Conservation (phyloP, 192 early-diverging fungal species). For the Coemansia sp. region DNA sequence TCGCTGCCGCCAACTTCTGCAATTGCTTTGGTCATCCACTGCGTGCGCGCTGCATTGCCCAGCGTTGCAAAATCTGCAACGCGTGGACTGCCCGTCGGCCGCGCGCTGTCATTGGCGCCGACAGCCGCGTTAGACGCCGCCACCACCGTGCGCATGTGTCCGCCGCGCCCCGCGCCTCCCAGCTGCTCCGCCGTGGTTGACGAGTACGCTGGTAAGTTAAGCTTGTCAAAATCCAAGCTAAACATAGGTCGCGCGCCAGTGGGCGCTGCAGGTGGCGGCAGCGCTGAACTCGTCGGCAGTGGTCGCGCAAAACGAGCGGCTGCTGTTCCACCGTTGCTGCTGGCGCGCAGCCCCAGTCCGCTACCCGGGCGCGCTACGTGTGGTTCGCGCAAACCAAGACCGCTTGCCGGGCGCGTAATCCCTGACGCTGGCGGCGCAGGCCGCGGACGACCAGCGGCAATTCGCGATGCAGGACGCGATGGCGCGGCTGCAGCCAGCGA, state of each 20-base stretch:
- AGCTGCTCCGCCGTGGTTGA: conserved; percentile 38
- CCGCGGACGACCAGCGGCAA: conserved; percentile 27
- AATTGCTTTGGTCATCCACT: conserved; percentile 37
- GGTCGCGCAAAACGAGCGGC: conserved; percentile 20
- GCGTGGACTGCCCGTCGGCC: background rate
- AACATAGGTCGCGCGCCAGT: conserved; percentile 34
- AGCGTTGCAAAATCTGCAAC: conserved; percentile 26
- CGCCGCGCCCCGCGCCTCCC: conserved; percentile 23
- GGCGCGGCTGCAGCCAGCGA: conserved; percentile 26
- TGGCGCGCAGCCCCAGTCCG: background rate
- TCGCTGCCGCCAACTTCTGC: conserved; percentile 42
- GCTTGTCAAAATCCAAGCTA: conserved; percentile 56
- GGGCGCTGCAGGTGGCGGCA: background rate
- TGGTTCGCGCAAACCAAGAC: background rate
- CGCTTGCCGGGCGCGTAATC: conserved; percentile 34
- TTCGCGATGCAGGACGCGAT: background rate
- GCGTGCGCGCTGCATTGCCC: conserved; percentile 38
- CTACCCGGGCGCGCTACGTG: background rate
- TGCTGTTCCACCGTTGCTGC: conserved; percentile 1
- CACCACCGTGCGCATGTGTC: conserved; percentile 7
- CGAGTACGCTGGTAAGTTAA: conserved; percentile 51
- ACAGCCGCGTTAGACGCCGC: background rate
- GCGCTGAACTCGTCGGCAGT: background rate
- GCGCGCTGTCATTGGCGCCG: background rate
- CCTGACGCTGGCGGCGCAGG: conserved; percentile 30